phyloP scores from a whole-genome alignment of 169 alveolate genomes.

The Eimeria maxima region DNA sequence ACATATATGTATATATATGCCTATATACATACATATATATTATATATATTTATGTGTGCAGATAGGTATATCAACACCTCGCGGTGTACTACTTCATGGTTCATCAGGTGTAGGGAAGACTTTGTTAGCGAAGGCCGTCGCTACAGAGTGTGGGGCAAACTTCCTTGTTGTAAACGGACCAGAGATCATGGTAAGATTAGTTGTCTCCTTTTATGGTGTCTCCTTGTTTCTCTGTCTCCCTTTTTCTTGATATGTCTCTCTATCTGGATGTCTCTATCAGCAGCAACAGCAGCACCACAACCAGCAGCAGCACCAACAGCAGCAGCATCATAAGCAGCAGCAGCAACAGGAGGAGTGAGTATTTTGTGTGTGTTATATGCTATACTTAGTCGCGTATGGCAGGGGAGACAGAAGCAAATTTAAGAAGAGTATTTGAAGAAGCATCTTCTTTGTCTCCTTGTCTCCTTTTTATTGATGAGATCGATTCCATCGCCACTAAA shows the following conservation, averaged over 20 bases:
- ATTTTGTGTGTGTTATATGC: neutral
- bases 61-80: constrained; percentile 81
- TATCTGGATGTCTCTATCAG: neutral
- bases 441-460: constrained; percentile 97
- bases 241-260: neutral
- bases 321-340: neutral
- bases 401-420: constrained; percentile 99
- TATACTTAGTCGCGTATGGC: constrained; percentile 95
- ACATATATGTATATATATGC: neutral
- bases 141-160: constrained; percentile 93
- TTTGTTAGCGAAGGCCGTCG: constrained; percentile 99
- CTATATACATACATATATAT: no score
- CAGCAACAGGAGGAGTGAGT: neutral
- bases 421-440: constrained; percentile 98
- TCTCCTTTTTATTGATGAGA: constrained; percentile 98
- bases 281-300: constrained; percentile 31
- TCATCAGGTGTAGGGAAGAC: constrained; percentile 97
- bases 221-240: neutral
- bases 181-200: constrained; percentile 72
- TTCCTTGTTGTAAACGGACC: constrained; percentile 83
- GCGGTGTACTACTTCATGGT: constrained; percentile 83
- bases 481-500: constrained; percentile 99
- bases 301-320: constrained; percentile 14
- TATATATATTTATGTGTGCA: no score
- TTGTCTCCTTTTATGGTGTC: neutral